Base-by-base conservation (phyloP, 2,329 filamentous ascomycete species). In the Calonectria pseudoreteaudii region DNA sequence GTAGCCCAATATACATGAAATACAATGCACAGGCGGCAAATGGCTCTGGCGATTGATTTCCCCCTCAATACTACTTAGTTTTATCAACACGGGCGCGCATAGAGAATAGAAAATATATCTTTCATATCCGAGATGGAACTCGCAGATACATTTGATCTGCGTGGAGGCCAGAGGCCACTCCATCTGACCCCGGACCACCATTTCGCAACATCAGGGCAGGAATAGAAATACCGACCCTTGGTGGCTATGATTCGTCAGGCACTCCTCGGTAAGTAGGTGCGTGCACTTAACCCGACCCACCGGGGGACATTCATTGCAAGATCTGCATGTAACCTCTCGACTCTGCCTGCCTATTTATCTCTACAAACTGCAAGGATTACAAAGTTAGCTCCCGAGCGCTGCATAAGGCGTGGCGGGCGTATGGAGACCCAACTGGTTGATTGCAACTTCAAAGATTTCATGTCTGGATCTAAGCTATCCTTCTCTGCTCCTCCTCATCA, bases 291-390 rank as follows among this genome's bases (percentile, higher is more conserved):
- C n/a, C n/a, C n/a, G n/a, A n/a, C n/a, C n/a, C n/a, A n/a, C n/a
- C n/a, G n/a, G n/a, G n/a, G n/a, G n/a, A 62, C 56, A 62, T 62
- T 38, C 23, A 36, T 62, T 41, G 56, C 56, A 62, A 62, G 56
- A 62, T 62, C 34, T 62, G 56, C 56, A 62, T 41, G 56, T 16
- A 30, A 41, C 56, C 41, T 62, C 23, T 62, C 56, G n/a, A 41
- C 38, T 62, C 36, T 28, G 56, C 34, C 56, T 62, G 23, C 56
- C 56, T 41, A 62, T 62, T 38, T 41, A 62, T 38, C 56, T 28
- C 56, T 41, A 23, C 44, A 23, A 47, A 18, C 9, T 23, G 8
- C 44, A 47, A 47, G 44, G 44, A n/a, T 47, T 47, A 47, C 20
- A 47, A 47, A 47, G 44, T 47, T 47, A 47, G 44, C 44, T 47